Evolutionary conservation across 1,284 basidiomycete genomes (phyloP).

Genomic region (Cerioporus squamosus): DNA sequence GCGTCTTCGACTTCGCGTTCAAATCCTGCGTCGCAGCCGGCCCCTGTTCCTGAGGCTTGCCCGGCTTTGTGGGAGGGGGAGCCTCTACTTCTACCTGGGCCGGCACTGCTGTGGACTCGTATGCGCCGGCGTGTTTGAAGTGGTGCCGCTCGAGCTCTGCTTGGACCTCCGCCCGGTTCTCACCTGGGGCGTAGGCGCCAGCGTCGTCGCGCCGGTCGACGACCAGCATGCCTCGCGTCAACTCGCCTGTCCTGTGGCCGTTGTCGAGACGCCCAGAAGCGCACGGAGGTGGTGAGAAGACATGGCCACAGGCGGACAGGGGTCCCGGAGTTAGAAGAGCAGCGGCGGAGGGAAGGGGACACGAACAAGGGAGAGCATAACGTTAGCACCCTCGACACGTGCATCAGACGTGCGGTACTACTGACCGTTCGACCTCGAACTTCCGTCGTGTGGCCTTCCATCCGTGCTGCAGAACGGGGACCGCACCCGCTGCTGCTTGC

Average conservation of each 20-base stretch:
- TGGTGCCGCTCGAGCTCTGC: slow-evolving; percentile 48
- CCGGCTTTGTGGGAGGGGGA: slow-evolving; percentile 8
- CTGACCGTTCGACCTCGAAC: slow-evolving; percentile 74
- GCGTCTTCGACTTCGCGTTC: not conserved
- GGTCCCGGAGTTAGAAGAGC: too few species aligned
- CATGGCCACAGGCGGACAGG: too few species aligned
- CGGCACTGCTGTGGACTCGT: slow-evolving; percentile 56
- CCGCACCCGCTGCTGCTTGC: slow-evolving; percentile 17
- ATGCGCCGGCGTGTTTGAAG: slow-evolving; percentile 37
- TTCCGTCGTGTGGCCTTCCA: slow-evolving; percentile 58
- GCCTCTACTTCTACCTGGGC: slow-evolving; percentile 55
- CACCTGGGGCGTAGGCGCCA: slow-evolving; percentile 62
- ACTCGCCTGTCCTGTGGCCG: slow-evolving; percentile 44
- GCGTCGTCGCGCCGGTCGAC: slow-evolving; percentile 68
- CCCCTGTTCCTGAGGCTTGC: not conserved
- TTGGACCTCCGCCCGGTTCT: slow-evolving; percentile 66
- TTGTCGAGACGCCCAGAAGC: not conserved
- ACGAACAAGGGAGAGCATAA: not conserved
- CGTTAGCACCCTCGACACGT: not conserved
- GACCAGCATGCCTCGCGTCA: slow-evolving; percentile 79
- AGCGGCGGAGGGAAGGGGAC: too few species aligned
- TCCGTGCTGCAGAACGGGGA: slow-evolving; percentile 43
- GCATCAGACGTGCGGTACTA: not conserved
- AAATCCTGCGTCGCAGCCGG: slow-evolving; percentile 1
- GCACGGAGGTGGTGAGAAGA: not conserved